Conservation (phyloP, 2,329 filamentous ascomycete species). For the Microsporum audouinii region DNA sequence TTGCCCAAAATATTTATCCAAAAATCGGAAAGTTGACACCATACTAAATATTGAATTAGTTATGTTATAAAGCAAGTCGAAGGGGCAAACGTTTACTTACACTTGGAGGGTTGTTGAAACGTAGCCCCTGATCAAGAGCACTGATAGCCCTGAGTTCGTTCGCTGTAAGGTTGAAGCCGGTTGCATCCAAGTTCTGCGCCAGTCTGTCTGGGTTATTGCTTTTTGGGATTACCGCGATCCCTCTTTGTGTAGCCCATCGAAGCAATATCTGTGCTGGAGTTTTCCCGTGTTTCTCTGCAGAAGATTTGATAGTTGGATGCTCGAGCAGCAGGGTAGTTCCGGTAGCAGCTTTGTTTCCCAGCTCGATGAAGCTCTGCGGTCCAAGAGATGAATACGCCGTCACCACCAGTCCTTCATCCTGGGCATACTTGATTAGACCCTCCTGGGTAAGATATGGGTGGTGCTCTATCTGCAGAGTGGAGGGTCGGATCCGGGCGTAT, state of each 20-base stretch:
- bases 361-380: slow-evolving; percentile 65
- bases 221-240: slow-evolving; percentile 74
- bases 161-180: slow-evolving; percentile 53
- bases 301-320: slow-evolving; percentile 50
- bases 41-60: slow-evolving; percentile 30
- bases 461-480: slow-evolving; percentile 78
- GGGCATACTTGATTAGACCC: slow-evolving; percentile 57
- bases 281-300: slow-evolving; percentile 60
- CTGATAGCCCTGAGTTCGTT: slow-evolving; percentile 57
- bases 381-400: slow-evolving; percentile 81
- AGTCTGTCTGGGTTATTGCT: slow-evolving; percentile 48
- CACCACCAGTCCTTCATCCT: slow-evolving; percentile 58
- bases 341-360: slow-evolving; percentile 58
- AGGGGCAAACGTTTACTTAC: slow-evolving; percentile 37
- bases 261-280: slow-evolving; percentile 70
- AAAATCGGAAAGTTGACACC: slow-evolving; percentile 43
- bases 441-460: slow-evolving; percentile 77
- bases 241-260: slow-evolving; percentile 76
- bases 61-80: slow-evolving; percentile 12
- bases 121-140: slow-evolving; percentile 52
- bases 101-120: slow-evolving; percentile 66
- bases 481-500: slow-evolving; percentile 62
- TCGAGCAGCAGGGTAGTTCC: slow-evolving; percentile 59
- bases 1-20: slow-evolving; percentile 13
- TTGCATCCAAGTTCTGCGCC: slow-evolving; percentile 56